Evolutionary conservation across 805 yeast species (phyloP), one percentile per base, ranked within the genome.

Genomic region (Kluyveromyces dobzhanskii): DNA sequence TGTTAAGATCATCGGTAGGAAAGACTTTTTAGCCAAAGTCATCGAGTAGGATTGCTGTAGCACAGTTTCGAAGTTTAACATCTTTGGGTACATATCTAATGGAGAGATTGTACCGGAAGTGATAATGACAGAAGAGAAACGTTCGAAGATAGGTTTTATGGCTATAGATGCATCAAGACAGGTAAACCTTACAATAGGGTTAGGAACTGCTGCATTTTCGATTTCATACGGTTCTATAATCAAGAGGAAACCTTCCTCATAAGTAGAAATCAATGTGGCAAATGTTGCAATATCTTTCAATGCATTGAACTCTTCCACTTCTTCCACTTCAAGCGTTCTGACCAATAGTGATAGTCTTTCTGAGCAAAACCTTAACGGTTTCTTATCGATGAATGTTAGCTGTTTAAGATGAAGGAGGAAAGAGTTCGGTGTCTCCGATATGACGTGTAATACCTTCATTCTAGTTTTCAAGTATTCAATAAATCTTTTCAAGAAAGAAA

Each of bases 101-200:
- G 99, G 99, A 0, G 97, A 90, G 35, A 92, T 92, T 12, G 99
- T 92, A 48, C 99, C 99, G 0, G 96, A 85, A 0, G 99, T 92
- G 44, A 92, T 92, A 44, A 92, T 81, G 9, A 92, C 95, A 0
- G 96, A 82, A 6, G 85, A 79, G 54, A 90, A 92, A 43, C 88
- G 72, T 37, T 92, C 98, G 66, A 92, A 90, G 0, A 92, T 87
- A 0, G 99, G 98, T 56, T 87, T 92, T 48, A 92, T 92, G 3
- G 97, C 97, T 50, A 92, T 92, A 1, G 97, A 86, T 0, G 99
- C 98, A 65, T 92, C 99, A 35, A 92, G 67, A 65, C 99, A 92
- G 0, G 96, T 81, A 58, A 92, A 88, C 51, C 90, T 80, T 53
- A 92, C 62, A 4, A 92, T 83, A 1, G 99, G 99, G 59, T 92